These are phyloP conservation scores for Cordyceps fumosorosea DNA, from an alignment of 2,329 filamentous ascomycete genomes.

Conservation along the genomic window DNA sequence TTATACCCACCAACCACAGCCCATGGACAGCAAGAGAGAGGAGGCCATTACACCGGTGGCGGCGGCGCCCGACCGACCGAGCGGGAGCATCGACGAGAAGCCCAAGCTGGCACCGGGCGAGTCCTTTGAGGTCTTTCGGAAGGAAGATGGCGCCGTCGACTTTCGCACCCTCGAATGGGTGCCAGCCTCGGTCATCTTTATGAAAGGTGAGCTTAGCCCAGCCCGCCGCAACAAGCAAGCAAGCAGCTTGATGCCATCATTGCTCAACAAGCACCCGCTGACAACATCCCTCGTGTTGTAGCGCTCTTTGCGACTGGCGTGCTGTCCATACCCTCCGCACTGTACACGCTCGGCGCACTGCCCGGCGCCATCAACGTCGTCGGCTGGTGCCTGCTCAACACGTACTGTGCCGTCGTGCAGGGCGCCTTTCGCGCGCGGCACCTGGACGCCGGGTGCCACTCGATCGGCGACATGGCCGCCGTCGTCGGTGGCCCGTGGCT, in stretches of 20 bases:
- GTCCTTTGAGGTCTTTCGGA: conserved; percentile 38
- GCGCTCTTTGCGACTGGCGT: conserved; percentile 38
- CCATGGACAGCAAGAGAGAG: background rate
- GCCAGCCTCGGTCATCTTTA: conserved; percentile 40
- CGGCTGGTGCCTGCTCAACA: conserved; percentile 35
- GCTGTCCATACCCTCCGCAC: conserved; percentile 34
- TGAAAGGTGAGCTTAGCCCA: conserved; percentile 22
- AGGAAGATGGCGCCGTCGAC: conserved; percentile 34
- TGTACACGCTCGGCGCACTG: conserved; percentile 36
- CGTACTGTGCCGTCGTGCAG: conserved; percentile 33
- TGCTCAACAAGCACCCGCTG: too few species aligned
- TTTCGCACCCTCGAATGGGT: conserved; percentile 43
- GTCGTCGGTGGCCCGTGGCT: conserved; percentile 45
- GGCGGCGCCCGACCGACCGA: background rate
- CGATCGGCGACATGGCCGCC: conserved; percentile 49
- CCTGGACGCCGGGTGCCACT: conserved; percentile 28
- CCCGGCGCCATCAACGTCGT: conserved; percentile 37
- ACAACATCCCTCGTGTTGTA: conserved; percentile 6
- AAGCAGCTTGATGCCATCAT: too few species aligned
- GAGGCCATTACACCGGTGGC: background rate
- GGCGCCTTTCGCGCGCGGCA: conserved; percentile 33
- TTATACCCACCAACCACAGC: background rate
- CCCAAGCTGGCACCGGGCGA: conserved; percentile 17
- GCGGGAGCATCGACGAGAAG: background rate
- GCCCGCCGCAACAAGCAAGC: background rate